Evolutionary conservation across 352 stramenopile species (phyloP).

Genomic region (Phytophthora rubi): DNA sequence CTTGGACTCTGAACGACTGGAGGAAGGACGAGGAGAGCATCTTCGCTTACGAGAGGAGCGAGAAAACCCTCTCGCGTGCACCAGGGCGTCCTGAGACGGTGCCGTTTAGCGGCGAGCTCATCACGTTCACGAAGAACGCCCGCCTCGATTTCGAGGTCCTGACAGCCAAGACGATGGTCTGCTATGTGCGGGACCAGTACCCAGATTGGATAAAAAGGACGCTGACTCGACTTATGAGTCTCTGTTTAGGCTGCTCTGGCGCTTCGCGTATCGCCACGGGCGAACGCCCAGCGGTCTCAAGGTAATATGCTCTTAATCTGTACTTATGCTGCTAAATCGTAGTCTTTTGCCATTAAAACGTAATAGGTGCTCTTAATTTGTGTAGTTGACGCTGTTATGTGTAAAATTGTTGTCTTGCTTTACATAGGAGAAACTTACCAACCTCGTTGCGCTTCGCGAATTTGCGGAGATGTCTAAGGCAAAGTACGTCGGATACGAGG

Average conservation of each 20-base stretch:
- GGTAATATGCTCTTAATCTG: not conserved
- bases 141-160: too few species aligned
- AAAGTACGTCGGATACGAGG: too few species aligned
- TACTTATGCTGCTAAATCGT: not conserved
- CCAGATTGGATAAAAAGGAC: constrained; percentile 6
- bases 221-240: too few species aligned
- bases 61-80: too few species aligned
- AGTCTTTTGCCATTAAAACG: not conserved
- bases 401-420: constrained; percentile 5
- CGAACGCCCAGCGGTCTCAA: constrained; percentile 13
- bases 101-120: too few species aligned
- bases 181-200: not conserved
- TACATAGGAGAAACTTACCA: constrained; percentile 11
- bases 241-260: too few species aligned
- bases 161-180: too few species aligned
- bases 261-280: constrained; percentile 2
- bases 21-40: not conserved
- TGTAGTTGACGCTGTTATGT: constrained; percentile 1
- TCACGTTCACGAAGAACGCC: too few species aligned
- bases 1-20: constrained; percentile 7
- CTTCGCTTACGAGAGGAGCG: too few species aligned
- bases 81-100: too few species aligned
- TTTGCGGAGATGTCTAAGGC: constrained; percentile 9
- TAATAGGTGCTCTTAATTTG: not conserved
- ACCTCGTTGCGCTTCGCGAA: constrained; percentile 5